Conservation (phyloP, 371 early-diverging fungal genomes). For the Dichotomocladium elegans region DNA sequence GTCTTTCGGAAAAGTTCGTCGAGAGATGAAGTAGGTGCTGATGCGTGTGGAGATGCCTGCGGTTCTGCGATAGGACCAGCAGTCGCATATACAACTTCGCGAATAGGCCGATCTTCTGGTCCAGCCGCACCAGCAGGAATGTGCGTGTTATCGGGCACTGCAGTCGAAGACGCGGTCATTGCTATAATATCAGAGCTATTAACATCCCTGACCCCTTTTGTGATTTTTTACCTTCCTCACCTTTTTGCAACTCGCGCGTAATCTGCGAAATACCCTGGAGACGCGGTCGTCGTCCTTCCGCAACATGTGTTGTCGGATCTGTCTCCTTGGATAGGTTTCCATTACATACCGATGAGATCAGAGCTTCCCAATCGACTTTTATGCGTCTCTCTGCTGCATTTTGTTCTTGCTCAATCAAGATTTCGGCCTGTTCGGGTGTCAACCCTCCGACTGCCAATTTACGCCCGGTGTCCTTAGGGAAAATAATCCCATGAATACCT, state of each 20-base stretch:
- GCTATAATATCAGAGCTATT: conserved; percentile 3
- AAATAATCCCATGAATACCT: conserved; percentile 54
- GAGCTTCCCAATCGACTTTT: conserved; percentile 35
- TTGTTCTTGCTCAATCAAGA: conserved; percentile 60
- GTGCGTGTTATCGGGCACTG: background rate
- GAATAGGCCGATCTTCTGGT: too few relatives aligned
- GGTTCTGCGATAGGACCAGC: background rate
- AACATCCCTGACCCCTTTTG: background rate
- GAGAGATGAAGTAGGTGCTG: conserved; percentile 30
- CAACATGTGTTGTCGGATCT: conserved; percentile 12
- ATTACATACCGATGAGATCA: conserved; percentile 11
- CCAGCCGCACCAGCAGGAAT: too few relatives aligned
- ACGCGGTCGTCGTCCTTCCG: conserved; percentile 16
- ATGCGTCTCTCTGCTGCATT: conserved; percentile 44
- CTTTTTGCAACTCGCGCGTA: conserved; percentile 37
- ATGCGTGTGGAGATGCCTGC: conserved; percentile 1
- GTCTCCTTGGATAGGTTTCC: conserved; percentile 13
- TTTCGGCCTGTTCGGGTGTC: conserved; percentile 50
- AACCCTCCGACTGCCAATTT: conserved; percentile 55
- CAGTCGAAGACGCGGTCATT: conserved; percentile 8
- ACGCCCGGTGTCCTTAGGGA: conserved; percentile 68
- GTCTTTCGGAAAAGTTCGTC: conserved; percentile 54
- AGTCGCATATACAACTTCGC: background rate
- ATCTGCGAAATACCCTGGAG: conserved; percentile 35
- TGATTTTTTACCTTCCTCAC: conserved; percentile 1